Evolutionary conservation across 23 red algal species (phyloP).

Genomic region (Gracilaria vermiculophylla): DNA sequence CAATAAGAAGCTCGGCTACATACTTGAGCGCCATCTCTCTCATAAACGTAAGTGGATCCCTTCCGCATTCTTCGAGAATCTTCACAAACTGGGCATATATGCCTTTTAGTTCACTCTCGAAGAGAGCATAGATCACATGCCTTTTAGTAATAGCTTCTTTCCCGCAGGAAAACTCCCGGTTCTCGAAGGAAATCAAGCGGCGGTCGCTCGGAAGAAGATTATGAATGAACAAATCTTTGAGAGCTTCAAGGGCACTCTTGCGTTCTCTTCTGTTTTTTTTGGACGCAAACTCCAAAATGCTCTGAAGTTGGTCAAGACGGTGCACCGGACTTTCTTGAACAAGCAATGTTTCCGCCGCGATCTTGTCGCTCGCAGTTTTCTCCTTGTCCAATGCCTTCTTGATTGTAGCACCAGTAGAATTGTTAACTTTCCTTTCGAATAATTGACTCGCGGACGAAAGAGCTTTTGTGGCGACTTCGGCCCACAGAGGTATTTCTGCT

Average conservation of each 20-base stretch:
- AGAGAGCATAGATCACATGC: constrained; percentile 79
- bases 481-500: not conserved
- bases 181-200: constrained; percentile 56
- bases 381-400: constrained; percentile 18
- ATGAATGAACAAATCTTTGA: constrained; percentile 84
- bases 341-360: constrained; percentile 65
- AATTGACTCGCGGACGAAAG: constrained; percentile 19
- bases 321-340: constrained; percentile 80
- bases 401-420: not conserved
- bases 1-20: constrained; percentile 69
- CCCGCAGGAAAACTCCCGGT: constrained; percentile 49
- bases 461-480: constrained; percentile 40
- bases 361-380: constrained; percentile 61
- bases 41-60: constrained; percentile 68
- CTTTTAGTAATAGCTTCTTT: constrained; percentile 48
- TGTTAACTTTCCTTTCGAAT: constrained; percentile 35
- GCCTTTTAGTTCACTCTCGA: constrained; percentile 77
- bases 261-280: constrained; percentile 56
- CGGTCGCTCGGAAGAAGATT: constrained; percentile 73
- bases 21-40: constrained; percentile 61
- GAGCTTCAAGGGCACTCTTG: constrained; percentile 57
- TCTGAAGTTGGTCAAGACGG: constrained; percentile 60
- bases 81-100: constrained; percentile 65
- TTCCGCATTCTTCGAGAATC: constrained; percentile 51
- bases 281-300: constrained; percentile 38